Percentiles rank a stretch among this genome's conserved stretches.
These are phyloP conservation scores for Candida nitratophila DNA, from an alignment of 805 yeast species.

Conservation along the genomic window DNA sequence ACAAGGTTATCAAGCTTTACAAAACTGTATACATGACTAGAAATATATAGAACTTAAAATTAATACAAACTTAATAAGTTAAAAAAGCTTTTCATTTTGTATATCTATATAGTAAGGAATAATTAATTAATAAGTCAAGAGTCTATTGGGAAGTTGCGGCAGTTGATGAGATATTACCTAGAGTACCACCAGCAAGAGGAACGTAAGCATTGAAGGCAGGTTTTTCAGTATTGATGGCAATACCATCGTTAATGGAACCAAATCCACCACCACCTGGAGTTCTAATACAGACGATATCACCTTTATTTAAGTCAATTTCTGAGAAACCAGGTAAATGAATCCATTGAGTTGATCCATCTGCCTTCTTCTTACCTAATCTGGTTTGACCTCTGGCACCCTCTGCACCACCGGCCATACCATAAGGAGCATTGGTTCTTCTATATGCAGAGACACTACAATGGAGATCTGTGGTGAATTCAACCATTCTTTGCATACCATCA, in stretches of 20 bases:
- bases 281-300: constrained; percentile 28
- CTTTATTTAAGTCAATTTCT: constrained; percentile 30
- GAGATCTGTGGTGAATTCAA: constrained; percentile 34
- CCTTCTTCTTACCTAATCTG: constrained; percentile 12
- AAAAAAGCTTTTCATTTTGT: too few species aligned
- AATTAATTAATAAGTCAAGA: too few species aligned
- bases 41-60: too few species aligned
- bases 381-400: constrained; percentile 44
- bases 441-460: constrained; percentile 42
- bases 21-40: constrained; percentile 2
- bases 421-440: constrained; percentile 47
- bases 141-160: constrained; percentile 1
- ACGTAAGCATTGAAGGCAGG: constrained; percentile 6
- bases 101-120: too few species aligned
- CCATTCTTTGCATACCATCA: constrained; percentile 43
- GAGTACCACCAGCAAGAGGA: constrained; percentile 17
- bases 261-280: constrained; percentile 41
- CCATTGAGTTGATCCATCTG: constrained; percentile 20
- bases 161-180: constrained; percentile 6
- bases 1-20: constrained; percentile 18
- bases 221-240: constrained; percentile 27
- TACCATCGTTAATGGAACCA: constrained; percentile 29
- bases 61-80: too few species aligned
- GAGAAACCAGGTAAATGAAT: constrained; percentile 28
- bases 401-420: constrained; percentile 48